phyloP scores from a whole-genome alignment of 257 asterid species.

The Nicotiana attenuata region DNA sequence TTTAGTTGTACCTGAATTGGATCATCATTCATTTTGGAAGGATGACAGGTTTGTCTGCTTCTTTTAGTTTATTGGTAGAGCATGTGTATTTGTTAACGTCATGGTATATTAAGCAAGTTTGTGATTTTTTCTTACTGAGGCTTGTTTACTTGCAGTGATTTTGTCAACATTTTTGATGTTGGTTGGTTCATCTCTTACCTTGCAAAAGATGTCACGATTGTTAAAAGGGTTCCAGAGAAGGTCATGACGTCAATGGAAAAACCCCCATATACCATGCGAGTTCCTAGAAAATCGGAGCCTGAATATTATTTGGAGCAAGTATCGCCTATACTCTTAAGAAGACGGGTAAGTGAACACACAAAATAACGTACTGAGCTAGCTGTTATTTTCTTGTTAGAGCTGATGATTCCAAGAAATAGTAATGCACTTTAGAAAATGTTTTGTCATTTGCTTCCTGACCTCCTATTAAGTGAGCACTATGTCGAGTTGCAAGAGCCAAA shows the following conservation, averaged over 20 bases:
- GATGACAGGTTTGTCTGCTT: slow-evolving; percentile 75
- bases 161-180: slow-evolving; percentile 77
- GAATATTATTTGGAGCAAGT: slow-evolving; percentile 96
- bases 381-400: background rate
- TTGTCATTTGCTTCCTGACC: background rate
- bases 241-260: slow-evolving; percentile 98
- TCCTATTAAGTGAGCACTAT: background rate
- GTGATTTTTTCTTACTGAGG: background rate
- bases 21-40: slow-evolving; percentile 94
- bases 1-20: slow-evolving; percentile 92
- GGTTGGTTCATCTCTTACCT: slow-evolving; percentile 96
- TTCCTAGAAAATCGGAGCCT: slow-evolving; percentile 95
- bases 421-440: background rate
- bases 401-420: slow-evolving; percentile 2
- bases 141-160: slow-evolving; percentile 67
- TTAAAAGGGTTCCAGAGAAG: slow-evolving; percentile 90
- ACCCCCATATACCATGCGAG: slow-evolving; percentile 99
- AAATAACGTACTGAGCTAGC: background rate
- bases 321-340: slow-evolving; percentile 77
- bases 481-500: background rate
- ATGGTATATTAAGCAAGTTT: background rate
- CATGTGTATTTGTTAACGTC: background rate
- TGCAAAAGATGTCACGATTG: slow-evolving; percentile 76
- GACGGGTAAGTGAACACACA: slow-evolving; percentile 59
- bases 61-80: slow-evolving; percentile 1